These are phyloP conservation scores for Pleomassaria siparia DNA, from an alignment of 2,329 filamentous ascomycete genomes.

Conservation along the genomic window DNA sequence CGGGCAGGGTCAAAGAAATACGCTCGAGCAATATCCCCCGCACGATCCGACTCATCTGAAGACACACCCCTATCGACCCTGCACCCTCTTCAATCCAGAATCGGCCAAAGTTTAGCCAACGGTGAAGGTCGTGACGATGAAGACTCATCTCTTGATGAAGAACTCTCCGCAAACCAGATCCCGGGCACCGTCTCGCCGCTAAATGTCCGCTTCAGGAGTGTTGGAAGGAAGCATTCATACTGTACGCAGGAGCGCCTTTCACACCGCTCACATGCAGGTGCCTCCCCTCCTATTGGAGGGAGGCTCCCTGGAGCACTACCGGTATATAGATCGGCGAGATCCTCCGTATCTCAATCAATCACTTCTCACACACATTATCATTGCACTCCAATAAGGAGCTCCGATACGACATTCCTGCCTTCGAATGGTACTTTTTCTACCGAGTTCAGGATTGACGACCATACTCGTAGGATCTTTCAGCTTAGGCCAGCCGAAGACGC, in stretches of 20 bases:
- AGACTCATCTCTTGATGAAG: background rate
- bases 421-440: slow-evolving; percentile 51
- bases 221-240: too few relatives aligned
- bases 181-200: slow-evolving; percentile 20
- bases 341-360: too few relatives aligned
- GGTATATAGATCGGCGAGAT: too few relatives aligned
- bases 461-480: background rate
- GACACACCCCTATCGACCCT: slow-evolving; percentile 11
- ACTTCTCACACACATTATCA: too few relatives aligned
- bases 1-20: background rate
- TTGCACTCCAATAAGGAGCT: too few relatives aligned
- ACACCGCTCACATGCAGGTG: too few relatives aligned
- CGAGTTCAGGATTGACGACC: slow-evolving; percentile 23
- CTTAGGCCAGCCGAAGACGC: background rate
- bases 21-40: slow-evolving; percentile 9
- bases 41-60: slow-evolving; percentile 7
- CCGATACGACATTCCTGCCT: too few relatives aligned
- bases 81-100: slow-evolving; percentile 2
- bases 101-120: background rate
- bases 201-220: slow-evolving; percentile 35
- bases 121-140: background rate
- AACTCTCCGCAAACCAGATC: background rate
- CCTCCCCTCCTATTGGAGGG: too few relatives aligned
- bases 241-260: too few relatives aligned
- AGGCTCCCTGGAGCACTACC: too few relatives aligned